phyloP scores from a whole-genome alignment of 495 filamentous ascomycete genomes.

The Letharia columbiana region DNA sequence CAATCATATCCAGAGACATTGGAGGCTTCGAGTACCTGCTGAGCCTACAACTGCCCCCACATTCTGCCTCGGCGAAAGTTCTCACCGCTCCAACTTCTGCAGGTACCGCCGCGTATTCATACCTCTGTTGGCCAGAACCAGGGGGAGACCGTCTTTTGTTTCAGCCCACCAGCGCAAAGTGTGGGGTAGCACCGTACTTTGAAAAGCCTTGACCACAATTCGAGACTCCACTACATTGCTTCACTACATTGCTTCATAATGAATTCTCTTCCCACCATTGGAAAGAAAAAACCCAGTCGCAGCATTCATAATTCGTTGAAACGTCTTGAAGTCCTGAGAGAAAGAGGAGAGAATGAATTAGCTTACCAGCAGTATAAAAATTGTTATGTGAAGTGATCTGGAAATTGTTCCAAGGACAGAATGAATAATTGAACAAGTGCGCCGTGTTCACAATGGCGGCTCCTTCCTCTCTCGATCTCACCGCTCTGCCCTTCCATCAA shows the following conservation, averaged over 20 bases:
- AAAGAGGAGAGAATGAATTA: neutral
- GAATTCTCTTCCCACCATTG: neutral
- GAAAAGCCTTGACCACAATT: neutral
- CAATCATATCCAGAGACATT: neutral
- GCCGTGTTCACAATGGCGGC: neutral
- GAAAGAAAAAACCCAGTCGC: neutral
- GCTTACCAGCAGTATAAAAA: neutral
- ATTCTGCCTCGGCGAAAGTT: neutral
- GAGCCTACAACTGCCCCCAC: neutral
- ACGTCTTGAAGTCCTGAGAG: neutral
- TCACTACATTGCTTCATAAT: neutral
- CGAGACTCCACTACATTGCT: neutral
- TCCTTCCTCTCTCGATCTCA: neutral
- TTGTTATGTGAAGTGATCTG: neutral
- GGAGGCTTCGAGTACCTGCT: neutral
- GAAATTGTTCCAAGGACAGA: neutral
- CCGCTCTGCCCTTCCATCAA: neutral
- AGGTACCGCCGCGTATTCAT: neutral
- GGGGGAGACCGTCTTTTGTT: neutral
- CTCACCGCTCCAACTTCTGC: constrained; percentile 1
- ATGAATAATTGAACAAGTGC: neutral
- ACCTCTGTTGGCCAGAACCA: neutral
- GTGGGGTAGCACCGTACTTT: neutral
- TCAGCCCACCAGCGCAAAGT: neutral
- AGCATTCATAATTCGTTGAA: neutral